These are phyloP conservation scores for Kwoniella sp. DNA, from an alignment of 768 basidiomycete genomes.

Conservation along the genomic window DNA sequence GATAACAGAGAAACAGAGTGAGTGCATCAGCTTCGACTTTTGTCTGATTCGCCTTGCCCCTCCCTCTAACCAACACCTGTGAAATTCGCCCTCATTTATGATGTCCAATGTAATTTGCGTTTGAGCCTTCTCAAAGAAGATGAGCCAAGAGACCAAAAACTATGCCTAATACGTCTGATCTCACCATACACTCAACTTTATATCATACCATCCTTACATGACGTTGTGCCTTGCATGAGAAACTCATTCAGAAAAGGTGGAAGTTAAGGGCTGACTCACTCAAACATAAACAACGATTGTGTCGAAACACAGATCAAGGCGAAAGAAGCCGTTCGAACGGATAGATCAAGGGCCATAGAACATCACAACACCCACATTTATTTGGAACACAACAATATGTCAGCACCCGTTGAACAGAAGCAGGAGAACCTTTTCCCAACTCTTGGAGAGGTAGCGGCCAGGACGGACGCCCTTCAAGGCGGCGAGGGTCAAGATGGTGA, in stretches of 20 bases:
- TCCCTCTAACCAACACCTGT: not conserved
- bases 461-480: constrained; percentile 59
- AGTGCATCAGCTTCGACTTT: not conserved
- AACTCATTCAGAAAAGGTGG: too few relatives aligned
- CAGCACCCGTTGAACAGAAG: constrained; percentile 15
- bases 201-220: too few relatives aligned
- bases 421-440: constrained; percentile 62
- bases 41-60: not conserved
- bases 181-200: too few relatives aligned
- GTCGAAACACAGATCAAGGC: too few relatives aligned
- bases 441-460: constrained; percentile 63
- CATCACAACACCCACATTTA: too few relatives aligned
- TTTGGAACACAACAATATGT: constrained; percentile 33
- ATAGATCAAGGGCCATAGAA: not conserved
- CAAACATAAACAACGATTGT: too few relatives aligned
- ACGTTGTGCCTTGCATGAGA: too few relatives aligned
- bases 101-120: constrained; percentile 50
- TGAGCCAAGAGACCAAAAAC: constrained; percentile 39
- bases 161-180: constrained; percentile 52
- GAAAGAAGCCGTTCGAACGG: too few relatives aligned
- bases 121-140: constrained; percentile 28
- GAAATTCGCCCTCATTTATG: constrained; percentile 18
- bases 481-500: constrained; percentile 46
- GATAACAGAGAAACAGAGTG: not conserved
- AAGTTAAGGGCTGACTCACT: too few relatives aligned